Conservation (phyloP, 306 rosid species). For the Fagus crenata region DNA sequence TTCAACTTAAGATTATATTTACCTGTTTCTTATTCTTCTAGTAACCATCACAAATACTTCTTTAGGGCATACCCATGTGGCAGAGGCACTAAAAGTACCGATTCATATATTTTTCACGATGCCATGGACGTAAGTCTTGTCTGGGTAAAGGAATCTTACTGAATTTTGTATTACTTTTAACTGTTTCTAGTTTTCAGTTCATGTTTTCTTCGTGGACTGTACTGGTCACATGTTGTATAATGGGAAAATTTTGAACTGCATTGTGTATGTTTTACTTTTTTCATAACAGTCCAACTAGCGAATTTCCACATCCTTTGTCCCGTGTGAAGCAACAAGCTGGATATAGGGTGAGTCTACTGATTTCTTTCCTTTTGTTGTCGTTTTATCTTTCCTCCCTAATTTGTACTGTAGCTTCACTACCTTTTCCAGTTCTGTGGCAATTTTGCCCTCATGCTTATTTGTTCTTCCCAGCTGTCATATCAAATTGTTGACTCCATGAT, state of each 20-base stretch:
- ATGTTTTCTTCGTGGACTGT: constrained; percentile 21
- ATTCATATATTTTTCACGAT: constrained; percentile 95
- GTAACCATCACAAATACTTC: constrained; percentile 37
- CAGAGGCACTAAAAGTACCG: constrained; percentile 92
- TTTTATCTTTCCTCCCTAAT: constrained; percentile 4
- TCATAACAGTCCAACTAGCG: constrained; percentile 86
- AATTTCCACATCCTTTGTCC: constrained; percentile 96
- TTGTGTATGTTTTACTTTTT: constrained; percentile 28
- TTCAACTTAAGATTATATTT: constrained; percentile 15
- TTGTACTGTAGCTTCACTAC: neutral
- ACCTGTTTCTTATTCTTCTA: constrained; percentile 7
- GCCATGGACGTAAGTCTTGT: constrained; percentile 99
- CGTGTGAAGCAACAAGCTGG: constrained; percentile 97
- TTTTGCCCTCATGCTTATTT: constrained; percentile 6
- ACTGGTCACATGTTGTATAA: constrained; percentile 11
- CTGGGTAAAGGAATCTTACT: constrained; percentile 40
- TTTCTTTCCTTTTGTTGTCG: constrained; percentile 15
- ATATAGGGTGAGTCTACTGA: constrained; percentile 64
- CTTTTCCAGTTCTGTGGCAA: constrained; percentile 13
- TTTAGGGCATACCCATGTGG: constrained; percentile 96
- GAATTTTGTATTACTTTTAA: constrained; percentile 9
- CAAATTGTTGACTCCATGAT: constrained; percentile 96
- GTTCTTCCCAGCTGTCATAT: constrained; percentile 75
- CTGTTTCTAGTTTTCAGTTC: constrained; percentile 22
- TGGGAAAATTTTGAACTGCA: constrained; percentile 29